Conservation (phyloP, 306 rosid species). For the Biancaea sappan region DNA sequence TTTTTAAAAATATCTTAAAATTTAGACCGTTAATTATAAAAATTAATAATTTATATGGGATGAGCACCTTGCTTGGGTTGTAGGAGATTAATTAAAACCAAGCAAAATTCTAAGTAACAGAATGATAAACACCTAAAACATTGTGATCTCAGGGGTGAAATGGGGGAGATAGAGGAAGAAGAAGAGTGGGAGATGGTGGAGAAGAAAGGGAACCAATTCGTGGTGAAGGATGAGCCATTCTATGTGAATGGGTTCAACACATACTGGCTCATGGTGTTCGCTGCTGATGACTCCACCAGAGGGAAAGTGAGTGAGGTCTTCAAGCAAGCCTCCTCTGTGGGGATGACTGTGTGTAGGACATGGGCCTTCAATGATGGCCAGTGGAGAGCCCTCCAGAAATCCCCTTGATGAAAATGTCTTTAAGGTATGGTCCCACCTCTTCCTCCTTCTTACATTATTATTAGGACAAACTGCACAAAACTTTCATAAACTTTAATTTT, state of each 20-base stretch:
- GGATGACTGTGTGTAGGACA: slow-evolving; percentile 88
- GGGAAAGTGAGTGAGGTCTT: slow-evolving; percentile 80
- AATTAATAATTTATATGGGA: too few relatives aligned
- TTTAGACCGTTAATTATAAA: too few relatives aligned
- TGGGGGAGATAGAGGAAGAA: slow-evolving; percentile 38
- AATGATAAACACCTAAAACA: too few relatives aligned
- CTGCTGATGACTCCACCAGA: slow-evolving; percentile 85
- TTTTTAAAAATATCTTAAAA: too few relatives aligned
- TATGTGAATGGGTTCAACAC: slow-evolving; percentile 97
- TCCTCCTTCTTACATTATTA: too few relatives aligned
- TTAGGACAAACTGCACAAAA: too few relatives aligned
- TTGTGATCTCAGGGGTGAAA: slow-evolving; percentile 43
- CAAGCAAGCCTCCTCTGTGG: slow-evolving; percentile 75
- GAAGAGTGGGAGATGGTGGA: slow-evolving; percentile 76
- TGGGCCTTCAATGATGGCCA: slow-evolving; percentile 99
- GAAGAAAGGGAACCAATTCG: slow-evolving; percentile 87
- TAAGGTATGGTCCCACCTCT: slow-evolving; percentile 46
- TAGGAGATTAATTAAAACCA: too few relatives aligned
- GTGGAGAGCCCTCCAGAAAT: slow-evolving; percentile 91
- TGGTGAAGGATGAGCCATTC: slow-evolving; percentile 73
- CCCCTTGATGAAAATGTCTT: slow-evolving; percentile 84
- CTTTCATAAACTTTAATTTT: too few relatives aligned
- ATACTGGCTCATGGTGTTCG: slow-evolving; percentile 93
- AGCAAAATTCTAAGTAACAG: too few relatives aligned
- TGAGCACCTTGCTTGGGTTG: too few relatives aligned